Base-by-base conservation (phyloP, 768 basidiomycete genomes). In the Boletus subparvulus region DNA sequence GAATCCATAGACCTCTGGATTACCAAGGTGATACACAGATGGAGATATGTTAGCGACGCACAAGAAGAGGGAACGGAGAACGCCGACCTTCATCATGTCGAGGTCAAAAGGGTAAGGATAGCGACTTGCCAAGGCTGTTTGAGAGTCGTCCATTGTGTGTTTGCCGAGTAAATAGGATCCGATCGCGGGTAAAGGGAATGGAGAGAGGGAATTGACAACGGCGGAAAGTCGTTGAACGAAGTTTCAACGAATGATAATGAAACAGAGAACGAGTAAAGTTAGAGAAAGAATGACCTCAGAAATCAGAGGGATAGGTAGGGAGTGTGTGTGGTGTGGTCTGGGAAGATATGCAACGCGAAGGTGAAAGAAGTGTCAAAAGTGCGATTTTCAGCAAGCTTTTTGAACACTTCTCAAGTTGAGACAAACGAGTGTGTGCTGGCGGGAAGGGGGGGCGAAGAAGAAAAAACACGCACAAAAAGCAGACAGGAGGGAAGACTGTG, bases 1-100 rank as follows among this genome's bases (percentile, higher is more conserved):
- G 87, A 70, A 74, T 93, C 92, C 83, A 93, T 92, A 51, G 92
- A 86, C 75, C 92, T 86, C 92, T 94, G 74, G 12, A 30, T 30
- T 32, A 35, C 30, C 30, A 35, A 53, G 6, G 32, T 49, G 44
- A 37, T 42, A 5, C 2, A 33, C 5, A 13, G n/a, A 37, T 14
- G 21, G 11, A 16, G 14, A 43, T 8, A 12, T 16, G 47, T 65
- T 19, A 57, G 53, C 14, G 36, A 41, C 40, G 28, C n/a, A 43
- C 42, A 50, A 16, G 54, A 24, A 30, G 40, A 36, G 43, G n/a
- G 5, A 6, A 47, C 3, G 10, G 21, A 47, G 16, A 46, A 52
- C 26, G 71, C 77, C 16, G 36, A 87, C 90, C 88, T 92, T 92
- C 89, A 91, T 92, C 90, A 92, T 92, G 75, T 92, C 90, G 82